Evolutionary conservation across 2,329 filamentous ascomycete species (phyloP).

Genomic region (Incumbomyces lentus): DNA sequence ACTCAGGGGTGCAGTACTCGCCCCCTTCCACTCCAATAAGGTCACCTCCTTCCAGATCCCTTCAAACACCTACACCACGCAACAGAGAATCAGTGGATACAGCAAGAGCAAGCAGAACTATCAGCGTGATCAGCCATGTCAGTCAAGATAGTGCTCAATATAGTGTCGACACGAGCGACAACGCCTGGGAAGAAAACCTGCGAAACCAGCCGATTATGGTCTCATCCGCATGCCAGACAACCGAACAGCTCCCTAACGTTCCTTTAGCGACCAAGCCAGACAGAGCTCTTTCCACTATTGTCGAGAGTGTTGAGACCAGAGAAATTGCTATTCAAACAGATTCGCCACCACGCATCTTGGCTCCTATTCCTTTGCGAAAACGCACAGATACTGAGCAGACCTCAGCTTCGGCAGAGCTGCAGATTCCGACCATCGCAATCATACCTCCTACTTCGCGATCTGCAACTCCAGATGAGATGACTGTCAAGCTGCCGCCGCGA

Average conservation of each 20-base stretch:
- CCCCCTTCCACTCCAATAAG: constrained; percentile 33
- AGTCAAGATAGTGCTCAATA: constrained; percentile 7
- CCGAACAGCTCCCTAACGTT: constrained; percentile 28
- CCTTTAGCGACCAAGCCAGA: constrained; percentile 25
- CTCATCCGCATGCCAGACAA: constrained; percentile 35
- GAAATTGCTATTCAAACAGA: constrained; percentile 18
- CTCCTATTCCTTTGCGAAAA: constrained; percentile 12
- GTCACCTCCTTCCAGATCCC: constrained; percentile 50
- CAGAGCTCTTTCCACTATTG: constrained; percentile 14
- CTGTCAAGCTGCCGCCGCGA: constrained; percentile 63
- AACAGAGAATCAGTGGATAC: constrained; percentile 12
- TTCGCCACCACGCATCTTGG: constrained; percentile 2
- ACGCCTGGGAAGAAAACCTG: constrained; percentile 7
- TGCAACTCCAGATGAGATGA: constrained; percentile 61
- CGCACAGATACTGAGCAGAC: constrained; percentile 17
- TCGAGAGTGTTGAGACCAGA: constrained; percentile 16
- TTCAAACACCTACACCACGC: constrained; percentile 43
- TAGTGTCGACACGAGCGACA: constrained; percentile 5
- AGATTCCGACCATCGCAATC: constrained; percentile 79
- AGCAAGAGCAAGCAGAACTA: constrained; percentile 9
- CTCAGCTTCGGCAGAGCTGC: constrained; percentile 26
- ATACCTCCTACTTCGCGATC: constrained; percentile 79
- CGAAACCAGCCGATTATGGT: constrained; percentile 26
- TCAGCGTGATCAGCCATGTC: constrained; percentile 3
- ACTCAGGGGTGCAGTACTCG: constrained; percentile 65